phyloP scores from a whole-genome alignment of 1,139 yeast genomes.

The Yamadazyma diddensiae region DNA sequence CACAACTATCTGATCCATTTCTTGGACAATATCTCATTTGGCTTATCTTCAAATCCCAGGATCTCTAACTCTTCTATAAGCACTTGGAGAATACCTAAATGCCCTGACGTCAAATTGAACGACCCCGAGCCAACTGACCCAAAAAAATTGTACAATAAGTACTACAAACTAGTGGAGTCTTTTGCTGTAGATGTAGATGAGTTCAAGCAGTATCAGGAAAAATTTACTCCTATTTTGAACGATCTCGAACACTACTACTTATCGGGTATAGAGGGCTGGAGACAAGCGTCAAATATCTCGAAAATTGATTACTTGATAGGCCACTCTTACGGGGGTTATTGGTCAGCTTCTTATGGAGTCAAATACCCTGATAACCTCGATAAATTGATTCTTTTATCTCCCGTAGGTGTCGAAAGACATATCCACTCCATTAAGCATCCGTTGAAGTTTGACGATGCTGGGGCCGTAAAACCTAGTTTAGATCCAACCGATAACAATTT shows the following conservation, averaged over 20 bases:
- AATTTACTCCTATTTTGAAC: constrained; percentile 41
- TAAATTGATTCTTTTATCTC: constrained; percentile 72
- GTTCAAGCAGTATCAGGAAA: constrained; percentile 27
- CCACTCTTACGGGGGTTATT: constrained; percentile 48
- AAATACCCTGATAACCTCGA: constrained; percentile 56
- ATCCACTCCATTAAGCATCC: constrained; percentile 58
- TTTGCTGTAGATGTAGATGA: constrained; percentile 27
- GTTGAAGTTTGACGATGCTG: constrained; percentile 12
- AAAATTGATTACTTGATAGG: constrained; percentile 43
- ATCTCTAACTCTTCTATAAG: constrained; percentile 18
- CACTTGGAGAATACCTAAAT: constrained; percentile 21
- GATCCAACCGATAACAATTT: constrained; percentile 38
- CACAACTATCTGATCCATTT: constrained; percentile 59
- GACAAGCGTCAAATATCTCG: constrained; percentile 26
- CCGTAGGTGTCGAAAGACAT: constrained; percentile 84
- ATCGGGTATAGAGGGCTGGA: constrained; percentile 39
- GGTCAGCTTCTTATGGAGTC: constrained; percentile 43
- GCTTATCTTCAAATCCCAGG: constrained; percentile 67
- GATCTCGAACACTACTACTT: constrained; percentile 38
- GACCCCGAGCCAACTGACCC: constrained; percentile 31
- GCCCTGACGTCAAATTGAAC: constrained; percentile 28
- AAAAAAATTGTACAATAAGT: constrained; percentile 34
- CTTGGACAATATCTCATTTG: constrained; percentile 83
- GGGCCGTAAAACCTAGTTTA: constrained; percentile 27
- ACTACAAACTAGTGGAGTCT: constrained; percentile 40